Evolutionary conservation across 306 rosid genomes (phyloP).

Genomic region (Pterocarpus santalinus): DNA sequence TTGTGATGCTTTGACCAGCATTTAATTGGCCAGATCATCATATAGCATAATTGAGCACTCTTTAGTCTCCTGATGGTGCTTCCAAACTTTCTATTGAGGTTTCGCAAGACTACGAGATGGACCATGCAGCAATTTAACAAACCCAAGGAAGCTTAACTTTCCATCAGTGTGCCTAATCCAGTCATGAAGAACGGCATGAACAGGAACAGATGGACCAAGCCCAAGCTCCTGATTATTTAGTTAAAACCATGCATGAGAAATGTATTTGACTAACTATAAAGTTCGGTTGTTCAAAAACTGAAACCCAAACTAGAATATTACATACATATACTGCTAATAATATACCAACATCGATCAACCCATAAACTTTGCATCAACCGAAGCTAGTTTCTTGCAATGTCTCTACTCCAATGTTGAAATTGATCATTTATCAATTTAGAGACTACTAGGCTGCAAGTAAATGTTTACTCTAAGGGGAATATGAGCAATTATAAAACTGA

Average conservation of each 20-base stretch:
- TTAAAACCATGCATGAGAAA: slow-evolving; percentile 50
- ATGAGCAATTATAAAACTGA: not conserved
- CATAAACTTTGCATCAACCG: not conserved
- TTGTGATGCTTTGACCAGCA: slow-evolving; percentile 38
- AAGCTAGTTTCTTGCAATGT: slow-evolving; percentile 28
- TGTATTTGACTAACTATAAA: slow-evolving; percentile 12
- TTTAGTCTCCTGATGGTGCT: slow-evolving; percentile 38
- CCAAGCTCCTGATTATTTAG: slow-evolving; percentile 82
- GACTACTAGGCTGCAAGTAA: slow-evolving; percentile 28
- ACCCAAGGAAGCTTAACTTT: slow-evolving; percentile 92
- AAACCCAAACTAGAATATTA: not conserved
- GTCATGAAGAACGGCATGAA: slow-evolving; percentile 92
- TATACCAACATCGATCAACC: not conserved
- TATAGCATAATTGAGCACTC: slow-evolving; percentile 38
- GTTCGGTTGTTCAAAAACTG: not conserved
- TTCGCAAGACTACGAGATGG: slow-evolving; percentile 71
- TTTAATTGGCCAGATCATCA: slow-evolving; percentile 49
- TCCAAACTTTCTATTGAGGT: slow-evolving; percentile 59
- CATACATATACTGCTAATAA: not conserved
- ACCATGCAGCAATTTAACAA: slow-evolving; percentile 87
- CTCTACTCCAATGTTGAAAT: slow-evolving; percentile 13
- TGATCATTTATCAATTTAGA: not conserved
- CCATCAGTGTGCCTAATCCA: slow-evolving; percentile 97
- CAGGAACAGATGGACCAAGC: slow-evolving; percentile 88
- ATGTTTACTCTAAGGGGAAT: not conserved